Evolutionary conservation across 1,284 basidiomycete genomes (phyloP).

Genomic region (Pyrrhoderma noxium): DNA sequence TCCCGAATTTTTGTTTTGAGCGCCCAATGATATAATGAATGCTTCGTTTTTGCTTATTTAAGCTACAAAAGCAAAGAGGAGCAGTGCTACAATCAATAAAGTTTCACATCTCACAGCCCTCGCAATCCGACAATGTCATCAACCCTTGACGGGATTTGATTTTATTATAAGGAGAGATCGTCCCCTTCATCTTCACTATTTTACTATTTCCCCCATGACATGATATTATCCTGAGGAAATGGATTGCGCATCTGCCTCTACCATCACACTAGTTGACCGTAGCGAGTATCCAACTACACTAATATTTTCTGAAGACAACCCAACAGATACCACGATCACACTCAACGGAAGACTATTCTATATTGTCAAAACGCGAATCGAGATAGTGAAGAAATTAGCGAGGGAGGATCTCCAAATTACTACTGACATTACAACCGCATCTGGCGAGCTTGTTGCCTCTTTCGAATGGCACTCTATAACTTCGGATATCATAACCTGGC

Average conservation of each 20-base stretch:
- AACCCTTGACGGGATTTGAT: no score
- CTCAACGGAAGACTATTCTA: constrained; percentile 2
- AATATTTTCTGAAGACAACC: constrained; percentile 8
- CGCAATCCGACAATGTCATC: no score
- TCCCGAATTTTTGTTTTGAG: no score
- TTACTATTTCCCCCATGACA: neutral
- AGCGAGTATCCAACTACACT: constrained; percentile 2
- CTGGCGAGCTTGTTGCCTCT: neutral
- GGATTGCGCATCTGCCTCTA: no score
- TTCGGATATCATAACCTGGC: constrained; percentile 6
- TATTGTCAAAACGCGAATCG: constrained; percentile 2
- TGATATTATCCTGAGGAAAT: no score
- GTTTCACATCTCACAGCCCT: neutral
- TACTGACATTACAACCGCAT: constrained; percentile 1
- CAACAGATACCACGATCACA: constrained; percentile 5
- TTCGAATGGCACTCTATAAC: neutral
- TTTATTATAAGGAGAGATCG: neutral
- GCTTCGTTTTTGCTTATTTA: no score
- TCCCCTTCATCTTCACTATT: neutral
- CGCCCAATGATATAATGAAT: no score
- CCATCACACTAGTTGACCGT: neutral
- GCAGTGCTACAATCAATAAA: no score
- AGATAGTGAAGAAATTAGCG: constrained; percentile 1
- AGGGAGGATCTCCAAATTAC: neutral
- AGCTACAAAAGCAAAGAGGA: no score